Conservation (phyloP, 768 basidiomycete genomes). For the Lenzites betulinus region DNA sequence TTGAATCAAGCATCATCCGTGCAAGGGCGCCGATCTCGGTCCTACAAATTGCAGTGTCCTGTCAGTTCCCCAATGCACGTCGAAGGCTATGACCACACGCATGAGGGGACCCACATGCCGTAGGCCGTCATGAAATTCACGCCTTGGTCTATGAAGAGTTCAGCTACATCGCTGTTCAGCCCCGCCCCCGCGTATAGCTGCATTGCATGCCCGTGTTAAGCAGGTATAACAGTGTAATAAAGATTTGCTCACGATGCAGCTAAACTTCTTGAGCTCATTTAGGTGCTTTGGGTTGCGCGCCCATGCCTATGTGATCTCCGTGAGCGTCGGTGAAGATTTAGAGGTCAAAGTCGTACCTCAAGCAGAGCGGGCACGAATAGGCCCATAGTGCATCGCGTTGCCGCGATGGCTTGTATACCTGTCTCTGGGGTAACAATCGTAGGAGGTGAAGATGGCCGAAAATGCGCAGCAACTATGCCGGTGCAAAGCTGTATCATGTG, state of each 20-base stretch:
- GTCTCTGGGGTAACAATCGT: constrained; percentile 27
- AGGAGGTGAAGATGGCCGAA: constrained; percentile 27
- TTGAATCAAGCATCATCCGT: background rate
- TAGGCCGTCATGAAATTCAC: constrained; percentile 37
- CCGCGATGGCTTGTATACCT: constrained; percentile 12
- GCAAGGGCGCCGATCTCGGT: constrained; percentile 21
- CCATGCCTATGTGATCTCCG: constrained; percentile 23
- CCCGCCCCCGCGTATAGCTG: constrained; percentile 44
- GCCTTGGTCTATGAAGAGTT: constrained; percentile 36
- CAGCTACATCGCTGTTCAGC: constrained; percentile 37
- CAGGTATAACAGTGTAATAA: background rate
- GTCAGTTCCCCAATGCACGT: background rate
- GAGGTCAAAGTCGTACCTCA: constrained; percentile 25
- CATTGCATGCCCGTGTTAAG: too few relatives aligned
- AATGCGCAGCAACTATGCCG: constrained; percentile 24
- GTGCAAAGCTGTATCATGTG: constrained; percentile 1
- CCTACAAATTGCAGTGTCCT: background rate
- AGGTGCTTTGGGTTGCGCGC: constrained; percentile 15
- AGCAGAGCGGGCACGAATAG: constrained; percentile 30
- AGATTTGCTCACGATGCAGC: constrained; percentile 9
- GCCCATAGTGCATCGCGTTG: constrained; percentile 13
- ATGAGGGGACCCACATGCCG: constrained; percentile 35
- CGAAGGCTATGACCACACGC: background rate
- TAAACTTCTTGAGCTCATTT: constrained; percentile 10
- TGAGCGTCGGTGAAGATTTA: too few relatives aligned